Evolutionary conservation across 2,329 filamentous ascomycete genomes (phyloP), one percentile per base, ranked within the genome.

Genomic region (Kalaharituber pfeilii): DNA sequence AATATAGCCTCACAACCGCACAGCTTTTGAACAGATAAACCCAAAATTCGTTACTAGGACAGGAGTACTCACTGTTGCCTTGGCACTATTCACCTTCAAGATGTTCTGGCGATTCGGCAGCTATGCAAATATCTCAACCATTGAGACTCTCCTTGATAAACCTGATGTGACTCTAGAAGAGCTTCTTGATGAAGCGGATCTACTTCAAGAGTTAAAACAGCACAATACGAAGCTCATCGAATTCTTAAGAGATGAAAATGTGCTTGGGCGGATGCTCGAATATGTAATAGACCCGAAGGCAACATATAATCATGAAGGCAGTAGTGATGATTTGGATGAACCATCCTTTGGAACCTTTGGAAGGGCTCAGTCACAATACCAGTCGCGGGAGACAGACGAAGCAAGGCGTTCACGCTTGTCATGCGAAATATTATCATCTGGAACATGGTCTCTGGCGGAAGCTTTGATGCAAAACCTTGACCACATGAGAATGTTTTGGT

Each of bases 21-120:
- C n/a, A n/a, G n/a, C n/a, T n/a, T n/a, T n/a, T n/a, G n/a, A n/a
- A n/a, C n/a, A n/a, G n/a, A n/a, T n/a, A n/a, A n/a, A n/a, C n/a
- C n/a, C n/a, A n/a, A n/a, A n/a, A n/a, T n/a, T n/a, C n/a, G n/a
- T n/a, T n/a, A n/a, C n/a, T n/a, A 36, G 30, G n/a, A n/a, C 30
- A n/a, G 30, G n/a, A 36, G 9, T 36, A 36, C 9, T 9, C n/a
- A 9, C 42, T 5, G 42, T 47, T 47, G n/a, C 42, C 25, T 15
- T 22, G 25, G 25, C n/a, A 22, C 42, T 47, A 13, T 18, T 25
- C n/a, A 47, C 2, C 15, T 22, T 66, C 81, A 89, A 70, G 74
- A 98, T 98, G 91, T 98, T 98, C 72, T 98, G 91, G 91, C 84
- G 89, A 72, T 98, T 96, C 77, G 89, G 91, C 77, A 87, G 87